phyloP scores from a whole-genome alignment of 805 yeast genomes.

The Pichia nakasei region DNA sequence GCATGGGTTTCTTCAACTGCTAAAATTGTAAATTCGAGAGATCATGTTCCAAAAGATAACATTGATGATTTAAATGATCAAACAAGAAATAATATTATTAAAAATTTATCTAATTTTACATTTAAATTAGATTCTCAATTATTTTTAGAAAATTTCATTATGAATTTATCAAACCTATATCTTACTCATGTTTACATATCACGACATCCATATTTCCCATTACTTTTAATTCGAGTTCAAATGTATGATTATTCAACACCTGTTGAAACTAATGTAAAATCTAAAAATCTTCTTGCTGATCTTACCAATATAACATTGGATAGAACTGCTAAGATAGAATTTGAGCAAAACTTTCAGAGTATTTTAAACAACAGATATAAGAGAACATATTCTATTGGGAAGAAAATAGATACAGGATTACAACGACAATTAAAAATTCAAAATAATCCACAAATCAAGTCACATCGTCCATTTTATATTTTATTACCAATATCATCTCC shows the following conservation, averaged over 20 bases:
- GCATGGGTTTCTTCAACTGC: conserved; percentile 43
- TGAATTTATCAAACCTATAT: conserved; percentile 42
- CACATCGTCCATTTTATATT: conserved; percentile 55
- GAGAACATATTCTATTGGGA: background rate
- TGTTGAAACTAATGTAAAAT: background rate
- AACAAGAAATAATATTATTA: conserved; percentile 11
- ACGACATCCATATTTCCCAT: conserved; percentile 53
- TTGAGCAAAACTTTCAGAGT: conserved; percentile 7
- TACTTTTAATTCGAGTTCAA: conserved; percentile 56
- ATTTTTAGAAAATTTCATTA: conserved; percentile 40
- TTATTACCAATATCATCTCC: conserved; percentile 64
- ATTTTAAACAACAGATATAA: conserved; percentile 10
- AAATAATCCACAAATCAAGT: conserved; percentile 15
- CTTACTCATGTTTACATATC: conserved; percentile 59
- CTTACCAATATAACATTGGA: conserved; percentile 3
- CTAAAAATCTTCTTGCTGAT: background rate
- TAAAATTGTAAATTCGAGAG: conserved; percentile 21
- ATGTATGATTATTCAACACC: conserved; percentile 43
- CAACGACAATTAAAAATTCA: conserved; percentile 6
- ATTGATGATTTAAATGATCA: conserved; percentile 6
- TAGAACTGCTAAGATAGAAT: conserved; percentile 3
- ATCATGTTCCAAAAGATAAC: conserved; percentile 4
- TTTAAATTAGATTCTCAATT: conserved; percentile 39
- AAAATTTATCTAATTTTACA: conserved; percentile 23
- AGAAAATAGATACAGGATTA: background rate